A percentile compares a stretch with the other conserved stretches of the same genome.
These are phyloP conservation scores for Cyberlindnera mississippiensis DNA, from an alignment of 805 yeast genomes.

Conservation along the genomic window DNA sequence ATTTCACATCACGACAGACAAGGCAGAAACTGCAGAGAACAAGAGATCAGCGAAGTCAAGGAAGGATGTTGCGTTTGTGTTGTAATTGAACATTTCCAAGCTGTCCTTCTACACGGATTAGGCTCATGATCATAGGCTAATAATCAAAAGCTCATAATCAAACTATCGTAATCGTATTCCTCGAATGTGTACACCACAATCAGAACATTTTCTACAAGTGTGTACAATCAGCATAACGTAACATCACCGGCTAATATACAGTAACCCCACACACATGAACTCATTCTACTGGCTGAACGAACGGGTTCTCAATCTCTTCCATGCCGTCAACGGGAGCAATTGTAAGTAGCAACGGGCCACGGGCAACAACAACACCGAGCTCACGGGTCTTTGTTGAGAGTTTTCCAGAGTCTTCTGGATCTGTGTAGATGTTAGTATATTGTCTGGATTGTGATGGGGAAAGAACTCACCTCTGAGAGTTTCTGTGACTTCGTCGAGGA, in stretches of 20 bases:
- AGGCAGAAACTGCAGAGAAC: too few species aligned
- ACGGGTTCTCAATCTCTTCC: constrained; percentile 69
- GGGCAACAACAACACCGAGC: constrained; percentile 75
- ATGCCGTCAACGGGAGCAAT: constrained; percentile 70
- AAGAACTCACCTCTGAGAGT: constrained; percentile 46
- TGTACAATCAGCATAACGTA: neutral
- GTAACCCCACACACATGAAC: neutral
- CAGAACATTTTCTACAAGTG: too few species aligned
- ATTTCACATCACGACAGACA: too few species aligned
- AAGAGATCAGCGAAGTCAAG: too few species aligned
- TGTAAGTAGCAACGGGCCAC: constrained; percentile 77
- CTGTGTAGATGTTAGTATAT: constrained; percentile 26
- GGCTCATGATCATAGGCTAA: too few species aligned
- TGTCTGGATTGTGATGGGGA: neutral
- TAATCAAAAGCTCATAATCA: too few species aligned
- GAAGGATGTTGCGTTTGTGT: too few species aligned
- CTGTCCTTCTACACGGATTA: too few species aligned
- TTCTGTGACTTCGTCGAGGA: constrained; percentile 68
- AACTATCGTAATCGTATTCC: too few species aligned
- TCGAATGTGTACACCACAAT: too few species aligned
- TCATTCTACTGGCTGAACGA: constrained; percentile 27
- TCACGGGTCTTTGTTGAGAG: constrained; percentile 57
- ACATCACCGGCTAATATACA: neutral
- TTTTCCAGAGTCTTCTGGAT: constrained; percentile 56
- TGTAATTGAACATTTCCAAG: too few species aligned